Evolutionary conservation across 2,329 filamentous ascomycete species (phyloP).

Genomic region (Clarireedia hainanense): DNA sequence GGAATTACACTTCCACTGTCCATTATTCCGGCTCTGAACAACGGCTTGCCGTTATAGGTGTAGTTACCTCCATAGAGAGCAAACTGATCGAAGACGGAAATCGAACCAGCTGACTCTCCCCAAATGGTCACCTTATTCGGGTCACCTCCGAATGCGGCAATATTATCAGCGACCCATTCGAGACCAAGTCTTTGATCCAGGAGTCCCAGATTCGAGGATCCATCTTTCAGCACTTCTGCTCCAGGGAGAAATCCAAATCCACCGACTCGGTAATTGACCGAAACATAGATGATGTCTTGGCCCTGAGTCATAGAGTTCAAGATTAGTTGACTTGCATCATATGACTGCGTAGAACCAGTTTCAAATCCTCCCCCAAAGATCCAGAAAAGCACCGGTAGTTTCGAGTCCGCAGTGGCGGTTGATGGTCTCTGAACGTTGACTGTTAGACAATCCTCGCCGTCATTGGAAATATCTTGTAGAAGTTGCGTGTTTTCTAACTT

Average conservation of each 20-base stretch:
- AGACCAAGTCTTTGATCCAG: constrained; percentile 66
- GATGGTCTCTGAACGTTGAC: constrained; percentile 33
- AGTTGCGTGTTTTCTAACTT: not conserved
- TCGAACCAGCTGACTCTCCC: constrained; percentile 52
- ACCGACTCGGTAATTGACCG: constrained; percentile 69
- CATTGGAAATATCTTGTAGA: not conserved
- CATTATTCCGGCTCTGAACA: constrained; percentile 76
- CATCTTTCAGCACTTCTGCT: constrained; percentile 58
- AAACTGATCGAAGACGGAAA: constrained; percentile 73
- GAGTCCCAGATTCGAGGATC: constrained; percentile 62
- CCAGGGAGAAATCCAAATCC: constrained; percentile 70
- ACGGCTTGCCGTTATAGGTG: constrained; percentile 63
- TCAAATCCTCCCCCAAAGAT: constrained; percentile 24
- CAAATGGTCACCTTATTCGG: constrained; percentile 36
- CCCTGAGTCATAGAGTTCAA: constrained; percentile 36
- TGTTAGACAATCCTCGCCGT: constrained; percentile 31
- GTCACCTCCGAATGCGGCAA: constrained; percentile 64
- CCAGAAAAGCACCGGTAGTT: constrained; percentile 34
- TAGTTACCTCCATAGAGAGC: constrained; percentile 63
- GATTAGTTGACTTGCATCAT: constrained; percentile 43
- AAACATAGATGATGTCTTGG: constrained; percentile 66
- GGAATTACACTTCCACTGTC: constrained; percentile 59
- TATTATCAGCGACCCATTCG: constrained; percentile 69
- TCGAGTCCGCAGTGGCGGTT: constrained; percentile 42
- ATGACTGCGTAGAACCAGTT: constrained; percentile 41